Evolutionary conservation across 164 flowering plant species (phyloP), one percentile per base, ranked within the genome.

Genomic region (Chimonanthus salicifolius): DNA sequence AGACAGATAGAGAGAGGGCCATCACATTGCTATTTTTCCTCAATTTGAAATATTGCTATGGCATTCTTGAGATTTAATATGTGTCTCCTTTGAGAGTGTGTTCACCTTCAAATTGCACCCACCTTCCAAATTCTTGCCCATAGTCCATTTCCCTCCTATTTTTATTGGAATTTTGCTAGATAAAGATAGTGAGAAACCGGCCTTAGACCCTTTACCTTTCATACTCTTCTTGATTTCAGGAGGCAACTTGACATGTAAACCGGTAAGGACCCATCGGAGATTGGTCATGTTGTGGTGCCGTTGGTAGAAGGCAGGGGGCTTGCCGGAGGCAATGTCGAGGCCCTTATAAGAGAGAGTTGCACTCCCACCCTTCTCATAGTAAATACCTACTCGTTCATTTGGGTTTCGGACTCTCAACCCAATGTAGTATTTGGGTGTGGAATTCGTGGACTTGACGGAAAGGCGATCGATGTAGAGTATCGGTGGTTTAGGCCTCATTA

Each of bases 81-180:
- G 74, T 2, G 78, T 73, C 62, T 48, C 78, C 67, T 77, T 77
- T 0, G 75, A 79, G 62, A 85, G 68, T 6, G 77, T 72, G 65
- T 77, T 81, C 44, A 86, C 86, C 72, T 10, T 75, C 3, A 88
- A 62, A 73, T 80, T 67, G 67, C 92, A 88, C 0, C 58, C 21
- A 8, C 86, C 78, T 6, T n/a, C 73, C 21, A 85, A 16, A 4
- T 80, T 68, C 51, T 48, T 76, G 8, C 16, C 45, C 77, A 77
- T 69, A 6, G 66, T 68, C 3, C 13, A 72, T 58, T 82, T 16
- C 9, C 70, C 49, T 71, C 82, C 76, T 4, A 78, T 21, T 33
- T 71, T 68, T 70, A 79, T 73, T 0, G 82, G 82, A 47, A 82
- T 20, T 2, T 74, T 64, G 47, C 84, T 49, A 8, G 71, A 62